Conservation (phyloP, 257 asterid species). For the Rauvolfia tetraphylla region DNA sequence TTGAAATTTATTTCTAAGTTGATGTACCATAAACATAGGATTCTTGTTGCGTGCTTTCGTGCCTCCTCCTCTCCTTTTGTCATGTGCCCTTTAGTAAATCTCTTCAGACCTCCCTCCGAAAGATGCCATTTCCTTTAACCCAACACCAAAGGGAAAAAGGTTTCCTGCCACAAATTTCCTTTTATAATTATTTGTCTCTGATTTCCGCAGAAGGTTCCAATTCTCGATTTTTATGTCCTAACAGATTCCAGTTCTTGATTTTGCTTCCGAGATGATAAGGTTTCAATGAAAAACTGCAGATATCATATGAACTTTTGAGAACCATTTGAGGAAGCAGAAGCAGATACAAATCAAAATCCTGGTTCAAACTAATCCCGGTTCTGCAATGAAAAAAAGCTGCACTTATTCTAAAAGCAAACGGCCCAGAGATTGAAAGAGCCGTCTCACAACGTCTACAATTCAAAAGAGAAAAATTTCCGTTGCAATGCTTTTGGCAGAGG, state of each 20-base stretch:
- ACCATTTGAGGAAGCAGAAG: no score
- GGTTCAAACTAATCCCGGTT: background rate
- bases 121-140: conserved; percentile 4
- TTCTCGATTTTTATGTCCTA: background rate
- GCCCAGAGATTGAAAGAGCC: background rate
- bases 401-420: background rate
- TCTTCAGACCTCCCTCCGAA: background rate
- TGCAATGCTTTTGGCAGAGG: background rate
- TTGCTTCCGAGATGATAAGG: background rate
- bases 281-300: background rate
- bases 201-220: background rate
- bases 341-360: background rate
- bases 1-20: no score
- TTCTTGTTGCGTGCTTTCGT: background rate
- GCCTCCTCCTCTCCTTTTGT: background rate
- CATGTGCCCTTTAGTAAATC: background rate
- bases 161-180: background rate
- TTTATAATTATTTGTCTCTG: background rate
- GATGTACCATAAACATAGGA: background rate
- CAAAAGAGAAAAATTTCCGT: background rate
- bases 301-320: no score
- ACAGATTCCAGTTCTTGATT: background rate
- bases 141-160: background rate
- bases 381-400: background rate
- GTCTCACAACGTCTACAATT: background rate